Conservation (phyloP, 495 filamentous ascomycete species). For the Xylaria grammica region DNA sequence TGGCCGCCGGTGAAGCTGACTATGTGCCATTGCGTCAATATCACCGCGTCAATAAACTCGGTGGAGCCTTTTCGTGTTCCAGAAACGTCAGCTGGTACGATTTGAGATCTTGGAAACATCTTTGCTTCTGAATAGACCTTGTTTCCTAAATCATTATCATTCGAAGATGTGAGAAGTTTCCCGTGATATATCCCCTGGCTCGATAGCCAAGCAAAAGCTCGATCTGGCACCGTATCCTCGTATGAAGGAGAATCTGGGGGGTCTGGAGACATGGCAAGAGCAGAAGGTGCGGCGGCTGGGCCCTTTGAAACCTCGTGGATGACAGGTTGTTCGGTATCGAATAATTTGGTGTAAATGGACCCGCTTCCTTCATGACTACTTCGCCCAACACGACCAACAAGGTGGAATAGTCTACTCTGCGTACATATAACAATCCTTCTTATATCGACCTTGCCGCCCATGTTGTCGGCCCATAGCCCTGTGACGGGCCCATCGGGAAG, state of each 20-base stretch:
- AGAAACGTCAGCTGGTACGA: constrained; percentile 69
- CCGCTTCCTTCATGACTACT: constrained; percentile 78
- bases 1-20: constrained; percentile 81
- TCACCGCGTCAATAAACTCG: constrained; percentile 77
- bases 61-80: constrained; percentile 66
- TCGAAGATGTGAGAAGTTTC: constrained; percentile 61
- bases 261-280: constrained; percentile 78
- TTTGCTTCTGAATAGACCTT: constrained; percentile 73
- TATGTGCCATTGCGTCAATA: constrained; percentile 91
- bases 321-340: constrained; percentile 81
- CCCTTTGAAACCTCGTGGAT: constrained; percentile 68
- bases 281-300: constrained; percentile 62
- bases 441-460: constrained; percentile 69
- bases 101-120: constrained; percentile 71
- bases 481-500: constrained; percentile 76
- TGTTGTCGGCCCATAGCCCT: constrained; percentile 78
- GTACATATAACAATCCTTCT: constrained; percentile 80
- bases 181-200: constrained; percentile 89
- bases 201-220: constrained; percentile 88
- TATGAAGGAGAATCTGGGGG: constrained; percentile 50
- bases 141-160: constrained; percentile 62
- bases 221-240: constrained; percentile 57
- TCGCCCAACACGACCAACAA: constrained; percentile 74
- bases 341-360: constrained; percentile 82
- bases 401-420: constrained; percentile 73